Evolutionary conservation across 805 yeast genomes (phyloP).

Genomic region (Yarrowia sp.): DNA sequence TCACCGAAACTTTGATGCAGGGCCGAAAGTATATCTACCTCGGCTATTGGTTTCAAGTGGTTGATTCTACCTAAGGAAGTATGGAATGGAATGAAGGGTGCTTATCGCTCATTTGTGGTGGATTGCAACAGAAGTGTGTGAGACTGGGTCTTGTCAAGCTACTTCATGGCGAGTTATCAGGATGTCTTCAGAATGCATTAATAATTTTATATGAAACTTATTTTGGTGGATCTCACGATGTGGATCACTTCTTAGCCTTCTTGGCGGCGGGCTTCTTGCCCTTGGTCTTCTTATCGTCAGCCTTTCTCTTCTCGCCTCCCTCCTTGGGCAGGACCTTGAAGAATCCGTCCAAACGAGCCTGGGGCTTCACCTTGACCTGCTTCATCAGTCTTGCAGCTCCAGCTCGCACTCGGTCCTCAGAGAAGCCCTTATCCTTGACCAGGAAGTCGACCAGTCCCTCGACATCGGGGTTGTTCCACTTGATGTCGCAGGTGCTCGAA

Average conservation of each 20-base stretch:
- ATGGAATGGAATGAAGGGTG: too few species aligned
- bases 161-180: too few species aligned
- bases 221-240: too few species aligned
- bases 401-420: slow-evolving; percentile 83
- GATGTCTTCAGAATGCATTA: neutral
- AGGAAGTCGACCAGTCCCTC: slow-evolving; percentile 79
- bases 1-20: neutral
- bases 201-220: neutral
- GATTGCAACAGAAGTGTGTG: too few species aligned
- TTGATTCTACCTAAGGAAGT: too few species aligned
- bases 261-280: slow-evolving; percentile 28
- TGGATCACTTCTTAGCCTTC: slow-evolving; percentile 30
- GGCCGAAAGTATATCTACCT: neutral
- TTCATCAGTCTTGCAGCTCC: slow-evolving; percentile 86
- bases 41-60: neutral
- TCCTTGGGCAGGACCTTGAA: slow-evolving; percentile 63
- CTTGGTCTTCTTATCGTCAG: slow-evolving; percentile 40
- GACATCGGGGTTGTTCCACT: slow-evolving; percentile 87
- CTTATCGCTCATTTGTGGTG: too few species aligned
- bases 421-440: slow-evolving; percentile 86
- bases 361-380: slow-evolving; percentile 79
- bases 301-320: slow-evolving; percentile 41
- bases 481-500: slow-evolving; percentile 61
- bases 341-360: slow-evolving; percentile 90
- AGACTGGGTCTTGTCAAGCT: too few species aligned